A percentile compares a stretch with the other conserved stretches of the same genome.
These are phyloP conservation scores for Neofusicoccum sp. DNA, from an alignment of 2,329 filamentous ascomycete species.

Conservation along the genomic window DNA sequence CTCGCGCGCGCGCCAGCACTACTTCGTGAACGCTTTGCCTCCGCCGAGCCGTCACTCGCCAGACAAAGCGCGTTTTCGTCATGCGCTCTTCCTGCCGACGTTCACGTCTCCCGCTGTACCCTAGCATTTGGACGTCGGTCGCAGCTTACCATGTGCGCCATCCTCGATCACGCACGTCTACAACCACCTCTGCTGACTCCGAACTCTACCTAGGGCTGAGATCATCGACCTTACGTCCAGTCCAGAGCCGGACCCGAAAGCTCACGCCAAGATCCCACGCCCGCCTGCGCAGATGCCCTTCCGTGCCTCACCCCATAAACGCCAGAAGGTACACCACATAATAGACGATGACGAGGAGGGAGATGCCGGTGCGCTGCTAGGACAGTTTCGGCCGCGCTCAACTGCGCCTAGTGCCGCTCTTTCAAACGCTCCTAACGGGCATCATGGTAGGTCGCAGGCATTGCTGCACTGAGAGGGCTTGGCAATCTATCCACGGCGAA, in stretches of 20 bases:
- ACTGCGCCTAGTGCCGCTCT: background rate
- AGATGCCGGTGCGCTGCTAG: background rate
- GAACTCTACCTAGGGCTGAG: background rate
- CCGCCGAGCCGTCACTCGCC: no score
- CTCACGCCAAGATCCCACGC: background rate
- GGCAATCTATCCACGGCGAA: background rate
- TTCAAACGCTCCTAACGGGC: background rate
- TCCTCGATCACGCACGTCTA: background rate
- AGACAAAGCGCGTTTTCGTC: background rate
- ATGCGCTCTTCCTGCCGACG: background rate
- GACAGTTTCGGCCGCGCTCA: background rate
- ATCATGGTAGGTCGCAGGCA: background rate
- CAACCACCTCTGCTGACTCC: background rate
- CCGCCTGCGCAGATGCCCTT: background rate
- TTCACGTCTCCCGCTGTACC: background rate
- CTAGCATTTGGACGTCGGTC: no score
- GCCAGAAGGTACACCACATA: background rate
- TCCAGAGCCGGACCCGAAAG: background rate
- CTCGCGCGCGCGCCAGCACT: background rate
- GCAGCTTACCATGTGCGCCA: no score
- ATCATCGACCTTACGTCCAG: background rate
- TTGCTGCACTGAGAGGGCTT: background rate
- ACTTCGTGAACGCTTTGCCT: no score
- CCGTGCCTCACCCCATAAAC: background rate
- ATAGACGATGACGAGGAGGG: background rate